These are phyloP conservation scores for Backusella australiensis DNA, from an alignment of 192 early-diverging fungal genomes.

Conservation along the genomic window DNA sequence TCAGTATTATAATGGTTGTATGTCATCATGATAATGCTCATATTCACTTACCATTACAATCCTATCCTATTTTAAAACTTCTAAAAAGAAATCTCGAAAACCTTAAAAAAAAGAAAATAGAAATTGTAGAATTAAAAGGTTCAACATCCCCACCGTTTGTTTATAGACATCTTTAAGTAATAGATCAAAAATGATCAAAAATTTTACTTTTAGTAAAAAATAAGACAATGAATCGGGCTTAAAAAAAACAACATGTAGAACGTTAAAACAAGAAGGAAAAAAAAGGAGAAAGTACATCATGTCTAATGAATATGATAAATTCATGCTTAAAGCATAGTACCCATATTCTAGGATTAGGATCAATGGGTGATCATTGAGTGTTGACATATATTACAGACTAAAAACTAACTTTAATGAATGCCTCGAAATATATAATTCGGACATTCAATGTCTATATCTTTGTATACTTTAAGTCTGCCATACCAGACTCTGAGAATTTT, in stretches of 20 bases:
- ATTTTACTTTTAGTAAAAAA: background rate
- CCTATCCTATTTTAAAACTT: background rate
- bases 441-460: background rate
- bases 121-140: background rate
- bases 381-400: background rate
- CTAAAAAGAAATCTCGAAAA: background rate
- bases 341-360: background rate
- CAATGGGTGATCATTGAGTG: background rate
- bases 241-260: background rate
- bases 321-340: background rate
- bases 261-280: background rate
- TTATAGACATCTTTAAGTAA: constrained; percentile 6
- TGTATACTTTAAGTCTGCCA: background rate
- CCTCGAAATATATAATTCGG: background rate
- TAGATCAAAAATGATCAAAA: constrained; percentile 2
- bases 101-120: background rate
- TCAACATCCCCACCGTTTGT: background rate
- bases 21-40: background rate
- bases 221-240: constrained; percentile 4
- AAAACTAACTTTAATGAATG: background rate
- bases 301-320: background rate
- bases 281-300: background rate
- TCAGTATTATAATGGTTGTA: background rate
- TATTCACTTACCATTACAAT: background rate
- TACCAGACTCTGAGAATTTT: background rate